A percentile compares a stretch with the other conserved stretches of the same genome.
Evolutionary conservation across 2,329 filamentous ascomycete genomes (phyloP).

Genomic region (Huntiella omanensis): DNA sequence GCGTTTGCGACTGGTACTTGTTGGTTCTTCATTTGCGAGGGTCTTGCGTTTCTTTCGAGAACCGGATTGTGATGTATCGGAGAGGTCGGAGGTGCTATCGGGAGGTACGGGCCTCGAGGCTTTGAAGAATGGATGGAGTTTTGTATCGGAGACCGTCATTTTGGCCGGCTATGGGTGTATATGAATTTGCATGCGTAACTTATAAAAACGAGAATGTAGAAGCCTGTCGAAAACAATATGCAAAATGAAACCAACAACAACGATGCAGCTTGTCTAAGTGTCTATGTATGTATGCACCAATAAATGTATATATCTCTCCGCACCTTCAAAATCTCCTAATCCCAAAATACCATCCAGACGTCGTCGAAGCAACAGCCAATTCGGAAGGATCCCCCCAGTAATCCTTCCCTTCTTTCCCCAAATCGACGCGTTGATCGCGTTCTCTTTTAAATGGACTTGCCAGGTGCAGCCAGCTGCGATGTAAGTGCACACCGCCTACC

Average conservation of each 20-base stretch:
- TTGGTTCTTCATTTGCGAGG: background rate
- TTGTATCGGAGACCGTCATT: conserved; percentile 1
- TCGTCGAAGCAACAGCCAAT: background rate
- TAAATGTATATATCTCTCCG: too few species aligned
- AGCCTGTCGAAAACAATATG: too few species aligned
- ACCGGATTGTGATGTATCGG: conserved; percentile 3
- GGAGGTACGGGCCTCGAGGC: background rate
- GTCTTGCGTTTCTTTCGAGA: conserved; percentile 9
- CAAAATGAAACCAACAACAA: too few species aligned
- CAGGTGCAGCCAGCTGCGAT: background rate
- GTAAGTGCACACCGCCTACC: conserved; percentile 1
- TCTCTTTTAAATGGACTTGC: conserved; percentile 7
- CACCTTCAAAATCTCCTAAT: too few species aligned
- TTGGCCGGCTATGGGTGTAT: background rate
- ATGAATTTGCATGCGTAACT: too few species aligned
- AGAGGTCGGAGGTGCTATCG: conserved; percentile 3
- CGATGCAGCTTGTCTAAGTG: too few species aligned
- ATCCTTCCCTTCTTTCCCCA: background rate
- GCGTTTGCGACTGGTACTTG: background rate
- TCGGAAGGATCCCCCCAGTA: background rate
- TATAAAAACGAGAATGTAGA: too few species aligned
- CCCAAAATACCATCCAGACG: too few species aligned
- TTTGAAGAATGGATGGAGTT: conserved; percentile 11
- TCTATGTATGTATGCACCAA: too few species aligned
- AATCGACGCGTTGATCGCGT: background rate